Conservation (phyloP, 495 filamentous ascomycete genomes). For the Penicillium atrosanguineum region DNA sequence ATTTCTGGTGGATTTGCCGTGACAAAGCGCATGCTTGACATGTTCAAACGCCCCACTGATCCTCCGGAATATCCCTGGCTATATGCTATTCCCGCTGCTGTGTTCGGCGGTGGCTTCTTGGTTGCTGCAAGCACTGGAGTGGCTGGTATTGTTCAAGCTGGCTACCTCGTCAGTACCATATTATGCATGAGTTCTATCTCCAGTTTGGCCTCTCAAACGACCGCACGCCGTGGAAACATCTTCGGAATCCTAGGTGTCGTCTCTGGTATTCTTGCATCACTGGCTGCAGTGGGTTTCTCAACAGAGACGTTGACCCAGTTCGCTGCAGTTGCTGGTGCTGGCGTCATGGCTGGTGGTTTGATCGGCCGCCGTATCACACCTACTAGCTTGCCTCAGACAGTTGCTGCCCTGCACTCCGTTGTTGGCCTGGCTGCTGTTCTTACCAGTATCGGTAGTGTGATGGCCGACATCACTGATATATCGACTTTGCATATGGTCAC, state of each 20-base stretch:
- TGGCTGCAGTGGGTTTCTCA: constrained; percentile 74
- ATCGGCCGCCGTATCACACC: constrained; percentile 82
- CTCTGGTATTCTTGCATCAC: constrained; percentile 72
- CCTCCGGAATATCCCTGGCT: constrained; percentile 82
- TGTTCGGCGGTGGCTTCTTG: constrained; percentile 75
- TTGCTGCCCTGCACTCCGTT: constrained; percentile 77
- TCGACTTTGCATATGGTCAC: constrained; percentile 73
- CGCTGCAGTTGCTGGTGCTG: constrained; percentile 64
- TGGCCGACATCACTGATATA: constrained; percentile 63
- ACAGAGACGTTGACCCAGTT: constrained; percentile 72
- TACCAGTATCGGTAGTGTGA: constrained; percentile 77
- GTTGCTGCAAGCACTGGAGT: constrained; percentile 74
- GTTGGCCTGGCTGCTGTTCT: constrained; percentile 79
- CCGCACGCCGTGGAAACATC: constrained; percentile 75
- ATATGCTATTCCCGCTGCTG: constrained; percentile 66
- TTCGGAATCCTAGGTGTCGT: constrained; percentile 77
- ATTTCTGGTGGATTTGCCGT: constrained; percentile 80
- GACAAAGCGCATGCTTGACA: constrained; percentile 87
- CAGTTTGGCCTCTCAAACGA: constrained; percentile 69
- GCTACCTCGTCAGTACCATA: constrained; percentile 74
- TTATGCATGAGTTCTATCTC: constrained; percentile 74
- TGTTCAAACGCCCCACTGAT: constrained; percentile 81
- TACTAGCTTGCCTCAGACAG: constrained; percentile 77
- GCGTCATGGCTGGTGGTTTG: constrained; percentile 58
- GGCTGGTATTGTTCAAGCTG: constrained; percentile 75